Percentiles rank a stretch among this genome's conserved stretches.
Evolutionary conservation across 192 early-diverging fungal species (phyloP).

Genomic region (Coemansia sp.): DNA sequence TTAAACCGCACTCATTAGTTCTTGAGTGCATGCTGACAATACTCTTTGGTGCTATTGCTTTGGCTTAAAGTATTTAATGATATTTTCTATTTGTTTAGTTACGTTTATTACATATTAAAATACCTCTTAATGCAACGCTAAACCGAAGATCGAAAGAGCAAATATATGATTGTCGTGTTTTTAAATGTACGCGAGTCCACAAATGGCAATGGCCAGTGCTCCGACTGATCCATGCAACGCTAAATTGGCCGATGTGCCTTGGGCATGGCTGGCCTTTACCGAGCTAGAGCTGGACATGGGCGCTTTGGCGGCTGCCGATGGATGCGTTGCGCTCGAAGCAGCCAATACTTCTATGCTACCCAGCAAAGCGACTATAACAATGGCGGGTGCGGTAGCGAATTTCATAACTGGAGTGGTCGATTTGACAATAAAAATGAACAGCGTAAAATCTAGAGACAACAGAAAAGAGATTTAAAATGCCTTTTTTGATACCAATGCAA

Average conservation of each 20-base stretch:
- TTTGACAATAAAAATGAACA: not conserved
- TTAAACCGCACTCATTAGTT: constrained; percentile 23
- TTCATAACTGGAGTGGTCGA: not conserved
- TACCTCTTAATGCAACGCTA: not conserved
- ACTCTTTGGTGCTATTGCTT: constrained; percentile 23
- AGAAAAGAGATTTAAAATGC: no score
- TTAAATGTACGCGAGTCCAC: constrained; percentile 36
- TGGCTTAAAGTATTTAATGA: constrained; percentile 11
- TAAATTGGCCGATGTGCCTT: constrained; percentile 10
- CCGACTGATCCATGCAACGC: constrained; percentile 30
- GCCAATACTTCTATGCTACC: not conserved
- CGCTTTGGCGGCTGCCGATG: not conserved
- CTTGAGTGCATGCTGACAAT: constrained; percentile 21
- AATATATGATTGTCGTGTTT: no score
- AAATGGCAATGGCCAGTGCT: constrained; percentile 37
- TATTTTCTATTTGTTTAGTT: not conserved
- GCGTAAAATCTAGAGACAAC: no score
- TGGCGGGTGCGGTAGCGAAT: not conserved
- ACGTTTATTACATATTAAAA: not conserved
- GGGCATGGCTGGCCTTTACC: constrained; percentile 22
- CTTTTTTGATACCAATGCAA: not conserved
- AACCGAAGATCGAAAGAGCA: no score
- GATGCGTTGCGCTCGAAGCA: not conserved
- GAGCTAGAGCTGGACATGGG: constrained; percentile 8
- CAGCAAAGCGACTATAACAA: not conserved